phyloP scores from a whole-genome alignment of 73 alveolate genomes.

The Tetrahymena borealis region DNA sequence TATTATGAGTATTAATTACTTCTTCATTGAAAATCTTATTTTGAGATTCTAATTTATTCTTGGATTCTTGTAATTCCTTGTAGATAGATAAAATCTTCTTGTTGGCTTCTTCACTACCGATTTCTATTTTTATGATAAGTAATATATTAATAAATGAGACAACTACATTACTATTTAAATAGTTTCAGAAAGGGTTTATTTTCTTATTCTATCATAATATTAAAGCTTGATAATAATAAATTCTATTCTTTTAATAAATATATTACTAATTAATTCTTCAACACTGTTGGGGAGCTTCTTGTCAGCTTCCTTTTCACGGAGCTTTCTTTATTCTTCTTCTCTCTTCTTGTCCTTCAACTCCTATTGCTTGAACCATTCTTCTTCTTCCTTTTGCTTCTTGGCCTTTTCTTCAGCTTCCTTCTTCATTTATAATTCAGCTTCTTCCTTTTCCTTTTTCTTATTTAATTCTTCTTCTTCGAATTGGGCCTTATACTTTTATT shows the following conservation, averaged over 20 bases:
- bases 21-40: too few species aligned
- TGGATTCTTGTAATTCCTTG: too few species aligned
- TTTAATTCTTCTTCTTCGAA: neutral
- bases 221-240: too few species aligned
- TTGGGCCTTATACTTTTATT: neutral
- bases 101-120: too few species aligned
- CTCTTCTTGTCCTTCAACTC: neutral
- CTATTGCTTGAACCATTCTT: neutral
- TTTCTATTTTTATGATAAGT: too few species aligned
- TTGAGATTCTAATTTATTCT: too few species aligned
- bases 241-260: neutral
- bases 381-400: neutral
- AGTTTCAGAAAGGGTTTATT: neutral
- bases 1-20: too few species aligned
- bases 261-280: neutral
- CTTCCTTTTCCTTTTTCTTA: neutral
- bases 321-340: neutral
- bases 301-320: neutral
- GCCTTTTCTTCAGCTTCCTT: neutral
- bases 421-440: neutral
- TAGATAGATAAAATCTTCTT: too few species aligned
- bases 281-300: neutral
- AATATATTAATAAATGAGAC: too few species aligned
- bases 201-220: neutral
- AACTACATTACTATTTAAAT: too few species aligned